Evolutionary conservation across 768 basidiomycete genomes (phyloP).

Genomic region (Termitomyces sp.): DNA sequence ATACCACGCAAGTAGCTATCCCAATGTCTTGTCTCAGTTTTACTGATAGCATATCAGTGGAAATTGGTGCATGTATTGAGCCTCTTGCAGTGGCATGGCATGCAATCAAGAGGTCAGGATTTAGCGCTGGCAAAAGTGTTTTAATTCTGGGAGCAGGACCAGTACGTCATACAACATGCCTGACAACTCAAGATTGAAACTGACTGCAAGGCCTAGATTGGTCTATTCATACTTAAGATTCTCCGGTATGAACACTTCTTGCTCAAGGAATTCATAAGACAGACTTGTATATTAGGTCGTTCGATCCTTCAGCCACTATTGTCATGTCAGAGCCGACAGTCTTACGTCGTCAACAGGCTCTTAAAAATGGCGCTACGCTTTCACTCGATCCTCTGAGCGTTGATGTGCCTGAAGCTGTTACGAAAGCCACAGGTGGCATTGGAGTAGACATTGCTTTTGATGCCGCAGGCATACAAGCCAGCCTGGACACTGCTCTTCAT

Average conservation of each 20-base stretch:
- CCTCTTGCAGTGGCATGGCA: slow-evolving; percentile 46
- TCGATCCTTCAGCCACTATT: slow-evolving; percentile 26
- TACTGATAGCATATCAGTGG: slow-evolving; percentile 29
- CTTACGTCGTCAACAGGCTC: slow-evolving; percentile 34
- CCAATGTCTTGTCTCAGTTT: background rate
- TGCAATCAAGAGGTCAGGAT: slow-evolving; percentile 38
- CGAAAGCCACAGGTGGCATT: slow-evolving; percentile 24
- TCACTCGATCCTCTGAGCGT: slow-evolving; percentile 31
- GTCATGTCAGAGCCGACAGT: slow-evolving; percentile 40
- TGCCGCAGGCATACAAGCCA: slow-evolving; percentile 39
- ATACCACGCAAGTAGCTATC: slow-evolving; percentile 31
- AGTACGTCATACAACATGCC: slow-evolving; percentile 22
- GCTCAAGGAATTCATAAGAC: background rate
- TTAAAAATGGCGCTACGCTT: slow-evolving; percentile 33
- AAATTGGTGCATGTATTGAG: slow-evolving; percentile 45
- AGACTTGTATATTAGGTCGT: slow-evolving; percentile 18
- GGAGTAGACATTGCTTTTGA: slow-evolving; percentile 48
- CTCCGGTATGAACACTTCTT: slow-evolving; percentile 24
- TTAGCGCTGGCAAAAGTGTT: slow-evolving; percentile 33
- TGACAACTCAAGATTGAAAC: background rate
- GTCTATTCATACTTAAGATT: slow-evolving; percentile 35
- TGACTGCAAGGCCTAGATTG: slow-evolving; percentile 26
- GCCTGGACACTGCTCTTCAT: slow-evolving; percentile 32
- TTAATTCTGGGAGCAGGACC: slow-evolving; percentile 45
- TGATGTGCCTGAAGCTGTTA: slow-evolving; percentile 24